Conservation (phyloP, 306 rosid species). For the Acmispon strigosus region DNA sequence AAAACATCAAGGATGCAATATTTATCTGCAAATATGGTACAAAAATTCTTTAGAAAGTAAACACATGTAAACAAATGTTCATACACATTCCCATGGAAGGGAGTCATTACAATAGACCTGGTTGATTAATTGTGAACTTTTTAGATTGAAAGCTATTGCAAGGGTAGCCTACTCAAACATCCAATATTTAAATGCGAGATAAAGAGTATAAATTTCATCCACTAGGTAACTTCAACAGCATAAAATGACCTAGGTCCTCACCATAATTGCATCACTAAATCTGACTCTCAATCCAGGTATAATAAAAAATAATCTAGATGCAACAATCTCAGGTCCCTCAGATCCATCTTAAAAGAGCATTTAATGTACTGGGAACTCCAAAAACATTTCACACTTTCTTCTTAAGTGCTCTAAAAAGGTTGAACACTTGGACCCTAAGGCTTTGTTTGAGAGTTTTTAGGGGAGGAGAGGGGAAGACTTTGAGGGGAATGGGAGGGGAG, state of each 20-base stretch:
- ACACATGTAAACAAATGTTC: background rate
- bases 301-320: background rate
- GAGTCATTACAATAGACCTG: background rate
- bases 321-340: background rate
- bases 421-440: background rate
- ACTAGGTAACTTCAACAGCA: background rate
- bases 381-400: background rate
- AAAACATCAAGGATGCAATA: background rate
- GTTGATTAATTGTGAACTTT: background rate
- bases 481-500: no score
- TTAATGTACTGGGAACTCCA: background rate
- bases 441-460: no score
- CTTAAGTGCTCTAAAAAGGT: background rate
- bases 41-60: background rate
- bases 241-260: background rate
- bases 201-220: background rate
- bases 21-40: background rate
- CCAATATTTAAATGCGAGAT: background rate
- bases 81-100: background rate
- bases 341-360: background rate
- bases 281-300: background rate
- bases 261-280: background rate
- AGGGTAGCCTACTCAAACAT: background rate
- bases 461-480: no score
- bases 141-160: background rate